phyloP scores from a whole-genome alignment of 225 moss, liverwort and hornwort genomes.

The Neckera pumila region DNA sequence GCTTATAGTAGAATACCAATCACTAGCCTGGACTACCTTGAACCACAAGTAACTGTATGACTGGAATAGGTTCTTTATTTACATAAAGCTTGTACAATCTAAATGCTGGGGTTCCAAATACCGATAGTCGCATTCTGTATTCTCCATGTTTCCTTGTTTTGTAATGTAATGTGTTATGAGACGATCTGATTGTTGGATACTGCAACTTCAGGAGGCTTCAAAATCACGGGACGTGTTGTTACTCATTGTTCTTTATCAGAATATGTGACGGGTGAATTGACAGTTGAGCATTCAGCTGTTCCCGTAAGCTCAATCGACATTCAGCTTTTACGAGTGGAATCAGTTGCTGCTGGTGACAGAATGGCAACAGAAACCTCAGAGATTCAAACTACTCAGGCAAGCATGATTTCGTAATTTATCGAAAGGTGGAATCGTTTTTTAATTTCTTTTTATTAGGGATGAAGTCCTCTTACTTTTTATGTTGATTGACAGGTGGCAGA shows the following conservation, averaged over 20 bases:
- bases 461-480: neutral
- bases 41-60: neutral
- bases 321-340: slow-evolving; percentile 91
- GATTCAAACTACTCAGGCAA: slow-evolving; percentile 88
- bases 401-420: neutral
- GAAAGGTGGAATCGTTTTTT: neutral
- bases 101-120: neutral
- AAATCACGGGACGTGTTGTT: slow-evolving; percentile 72
- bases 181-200: neutral
- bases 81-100: neutral
- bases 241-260: slow-evolving; percentile 82
- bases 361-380: slow-evolving; percentile 97
- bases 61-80: neutral
- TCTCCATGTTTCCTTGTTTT: neutral
- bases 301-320: slow-evolving; percentile 81
- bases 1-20: neutral
- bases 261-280: slow-evolving; percentile 77
- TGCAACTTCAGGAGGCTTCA: slow-evolving; percentile 69
- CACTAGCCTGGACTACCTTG: neutral
- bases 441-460: neutral
- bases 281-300: slow-evolving; percentile 77
- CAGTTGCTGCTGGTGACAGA: slow-evolving; percentile 76
- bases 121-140: neutral
- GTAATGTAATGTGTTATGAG: neutral
- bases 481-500: slow-evolving; percentile 61